Percentiles rank a stretch among this genome's conserved stretches.
Conservation (phyloP, 2,329 filamentous ascomycete genomes). For the Sporothrix euskadiensis region DNA sequence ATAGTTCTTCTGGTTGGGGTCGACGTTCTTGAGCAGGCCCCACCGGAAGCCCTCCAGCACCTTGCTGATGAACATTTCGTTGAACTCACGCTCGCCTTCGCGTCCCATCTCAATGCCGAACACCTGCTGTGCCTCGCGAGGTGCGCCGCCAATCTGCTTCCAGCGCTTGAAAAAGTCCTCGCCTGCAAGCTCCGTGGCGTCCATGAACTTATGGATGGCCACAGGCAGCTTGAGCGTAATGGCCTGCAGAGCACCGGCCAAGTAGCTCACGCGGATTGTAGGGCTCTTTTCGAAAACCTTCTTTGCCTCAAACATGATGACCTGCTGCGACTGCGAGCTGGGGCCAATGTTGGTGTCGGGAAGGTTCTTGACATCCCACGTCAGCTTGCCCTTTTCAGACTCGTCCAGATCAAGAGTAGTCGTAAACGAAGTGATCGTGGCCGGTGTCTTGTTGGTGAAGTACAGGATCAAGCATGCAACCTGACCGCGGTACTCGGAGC, state of each 20-base stretch:
- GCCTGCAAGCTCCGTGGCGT: conserved; percentile 76
- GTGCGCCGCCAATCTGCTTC: conserved; percentile 92
- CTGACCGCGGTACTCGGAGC: conserved; percentile 93
- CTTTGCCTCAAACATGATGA: conserved; percentile 89
- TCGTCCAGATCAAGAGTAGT: conserved; percentile 85
- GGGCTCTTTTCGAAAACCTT: conserved; percentile 79
- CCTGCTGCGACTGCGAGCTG: conserved; percentile 82
- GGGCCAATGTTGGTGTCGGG: conserved; percentile 78
- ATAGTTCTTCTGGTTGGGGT: conserved; percentile 90
- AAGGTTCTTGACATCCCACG: conserved; percentile 83
- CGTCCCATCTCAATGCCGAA: conserved; percentile 64
- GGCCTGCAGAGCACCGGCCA: conserved; percentile 89
- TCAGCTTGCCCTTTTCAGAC: conserved; percentile 64
- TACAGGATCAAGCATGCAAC: conserved; percentile 95
- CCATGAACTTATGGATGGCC: conserved; percentile 93
- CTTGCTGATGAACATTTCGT: conserved; percentile 67
- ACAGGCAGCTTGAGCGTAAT: conserved; percentile 89
- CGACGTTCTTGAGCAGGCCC: conserved; percentile 81
- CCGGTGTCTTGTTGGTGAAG: conserved; percentile 90
- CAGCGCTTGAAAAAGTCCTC: conserved; percentile 99
- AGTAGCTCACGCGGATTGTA: conserved; percentile 90
- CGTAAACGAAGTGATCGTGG: conserved; percentile 84
- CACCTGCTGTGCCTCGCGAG: conserved; percentile 84
- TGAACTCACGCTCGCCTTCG: conserved; percentile 62
- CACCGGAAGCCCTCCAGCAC: conserved; percentile 84